phyloP scores from a whole-genome alignment of 352 stramenopile species.

The Albugo candida region DNA sequence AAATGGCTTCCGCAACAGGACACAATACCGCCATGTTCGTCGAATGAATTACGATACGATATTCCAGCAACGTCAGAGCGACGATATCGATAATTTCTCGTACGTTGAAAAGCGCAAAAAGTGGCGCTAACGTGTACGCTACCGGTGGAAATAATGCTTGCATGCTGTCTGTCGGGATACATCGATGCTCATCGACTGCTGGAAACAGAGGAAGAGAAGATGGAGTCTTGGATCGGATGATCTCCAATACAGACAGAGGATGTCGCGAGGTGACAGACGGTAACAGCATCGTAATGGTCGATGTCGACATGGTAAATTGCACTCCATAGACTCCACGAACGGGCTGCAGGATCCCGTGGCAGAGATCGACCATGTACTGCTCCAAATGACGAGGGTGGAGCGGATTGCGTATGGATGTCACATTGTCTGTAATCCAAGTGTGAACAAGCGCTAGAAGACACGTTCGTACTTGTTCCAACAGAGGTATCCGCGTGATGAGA shows the following conservation, averaged over 20 bases:
- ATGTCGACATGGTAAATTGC: slow-evolving; percentile 18
- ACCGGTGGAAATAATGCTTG: slow-evolving; percentile 38
- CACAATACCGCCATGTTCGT: slow-evolving; percentile 52
- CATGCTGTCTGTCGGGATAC: slow-evolving; percentile 4
- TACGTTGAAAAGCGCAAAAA: slow-evolving; percentile 60
- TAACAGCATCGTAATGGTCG: slow-evolving; percentile 22
- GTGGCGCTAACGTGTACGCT: slow-evolving; percentile 38
- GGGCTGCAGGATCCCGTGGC: slow-evolving; percentile 28
- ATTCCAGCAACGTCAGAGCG: slow-evolving; percentile 51
- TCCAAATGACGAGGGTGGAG: slow-evolving; percentile 6
- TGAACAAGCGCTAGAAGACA: slow-evolving; percentile 36
- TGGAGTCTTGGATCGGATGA: too few relatives aligned
- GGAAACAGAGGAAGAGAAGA: too few relatives aligned
- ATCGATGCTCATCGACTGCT: background rate
- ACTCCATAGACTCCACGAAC: slow-evolving; percentile 51
- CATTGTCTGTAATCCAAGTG: slow-evolving; percentile 17
- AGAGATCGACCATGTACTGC: slow-evolving; percentile 26
- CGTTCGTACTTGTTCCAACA: slow-evolving; percentile 27
- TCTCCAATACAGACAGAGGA: background rate
- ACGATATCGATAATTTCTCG: slow-evolving; percentile 53
- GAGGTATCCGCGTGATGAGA: slow-evolving; percentile 45
- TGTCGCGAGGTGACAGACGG: slow-evolving; percentile 8
- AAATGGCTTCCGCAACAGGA: slow-evolving; percentile 49
- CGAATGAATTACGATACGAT: slow-evolving; percentile 60
- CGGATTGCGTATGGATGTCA: background rate